Percentiles rank a stretch among this genome's conserved stretches.
Evolutionary conservation across 2,329 filamentous ascomycete species (phyloP).

Genomic region (Cladosporium sp.): DNA sequence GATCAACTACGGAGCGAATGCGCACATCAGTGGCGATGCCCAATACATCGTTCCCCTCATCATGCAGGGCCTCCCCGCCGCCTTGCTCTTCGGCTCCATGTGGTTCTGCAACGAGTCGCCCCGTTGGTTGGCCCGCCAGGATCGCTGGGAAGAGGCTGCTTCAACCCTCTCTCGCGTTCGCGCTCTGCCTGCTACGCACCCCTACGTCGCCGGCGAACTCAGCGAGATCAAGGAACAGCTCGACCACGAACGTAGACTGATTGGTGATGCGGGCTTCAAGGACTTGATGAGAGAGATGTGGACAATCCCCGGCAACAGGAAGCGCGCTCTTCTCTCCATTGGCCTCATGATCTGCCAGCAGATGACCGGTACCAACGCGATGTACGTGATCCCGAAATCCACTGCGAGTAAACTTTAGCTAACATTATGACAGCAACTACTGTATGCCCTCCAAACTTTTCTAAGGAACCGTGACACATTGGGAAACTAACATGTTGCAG

Average conservation of each 20-base stretch:
- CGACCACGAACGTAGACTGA: constrained; percentile 67
- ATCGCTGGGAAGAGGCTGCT: constrained; percentile 63
- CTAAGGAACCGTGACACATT: constrained; percentile 47
- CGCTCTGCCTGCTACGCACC: constrained; percentile 57
- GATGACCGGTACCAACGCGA: constrained; percentile 60
- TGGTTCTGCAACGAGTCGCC: constrained; percentile 49
- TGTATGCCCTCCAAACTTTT: constrained; percentile 32
- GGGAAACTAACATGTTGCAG: background rate
- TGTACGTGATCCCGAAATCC: constrained; percentile 5
- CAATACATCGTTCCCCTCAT: constrained; percentile 54
- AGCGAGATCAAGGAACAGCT: constrained; percentile 60
- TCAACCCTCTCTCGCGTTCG: constrained; percentile 54
- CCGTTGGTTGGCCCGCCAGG: constrained; percentile 62
- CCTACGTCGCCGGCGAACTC: constrained; percentile 47
- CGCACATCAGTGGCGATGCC: constrained; percentile 44
- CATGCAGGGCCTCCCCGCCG: constrained; percentile 60
- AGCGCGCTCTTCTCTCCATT: constrained; percentile 61
- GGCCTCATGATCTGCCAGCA: constrained; percentile 64
- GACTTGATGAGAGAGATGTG: constrained; percentile 67
- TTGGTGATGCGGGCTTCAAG: constrained; percentile 55
- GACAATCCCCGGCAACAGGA: constrained; percentile 58
- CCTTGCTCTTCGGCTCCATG: constrained; percentile 58
- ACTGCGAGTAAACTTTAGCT: background rate
- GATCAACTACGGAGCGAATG: constrained; percentile 50
- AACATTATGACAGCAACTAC: constrained; percentile 49